Evolutionary conservation across 1,284 basidiomycete genomes (phyloP), one percentile per base, ranked within the genome.

Genomic region (Neonothopanus nambi): DNA sequence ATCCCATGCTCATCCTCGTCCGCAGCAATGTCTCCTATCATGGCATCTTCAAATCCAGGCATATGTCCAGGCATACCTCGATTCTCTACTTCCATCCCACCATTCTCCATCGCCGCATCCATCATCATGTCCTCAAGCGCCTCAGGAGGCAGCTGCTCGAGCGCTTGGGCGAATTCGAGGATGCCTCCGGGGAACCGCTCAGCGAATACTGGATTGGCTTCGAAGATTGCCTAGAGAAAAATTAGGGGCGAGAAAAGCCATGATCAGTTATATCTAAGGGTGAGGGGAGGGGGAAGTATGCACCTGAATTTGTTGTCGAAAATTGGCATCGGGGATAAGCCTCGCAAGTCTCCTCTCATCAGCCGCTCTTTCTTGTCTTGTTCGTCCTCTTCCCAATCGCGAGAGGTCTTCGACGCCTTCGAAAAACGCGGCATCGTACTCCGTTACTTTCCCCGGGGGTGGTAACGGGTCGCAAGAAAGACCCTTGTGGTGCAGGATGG

Each of bases 401-500:
- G 75, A 18, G 3, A 40, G 42, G 3, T 77, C 64, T 52, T 84
- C 82, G 5, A 80, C 71, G 1, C 81, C 82, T 5, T 66, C 69
- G 72, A 95, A 94, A 72, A 93, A 95, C 20, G 68, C 70, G 1
- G 77, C 71, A 57, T 93, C 78, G 68, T 95, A 95, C 26, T 63
- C 63, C 21, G 75, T 87, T 5, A 82, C 65, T 2, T 77, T 71
- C 1, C 79, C 78, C 2, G 68, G 70, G 0, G 93, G 91, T 1
- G 91, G 90, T 1, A 95, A 71, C 0, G 92, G 92, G 64, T 95
- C 93, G 59, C 87, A 95, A 3, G 87, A 82, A 48, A 92, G 23
- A 33, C 48, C 42, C 81, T 74, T 57, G 82, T 80, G 12, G 69
- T 68, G 17, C n/a, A 78, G 66, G 7, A 84, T 68, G 2, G 70